phyloP scores from a whole-genome alignment of 169 alveolate species.

The Plasmodium malariae region DNA sequence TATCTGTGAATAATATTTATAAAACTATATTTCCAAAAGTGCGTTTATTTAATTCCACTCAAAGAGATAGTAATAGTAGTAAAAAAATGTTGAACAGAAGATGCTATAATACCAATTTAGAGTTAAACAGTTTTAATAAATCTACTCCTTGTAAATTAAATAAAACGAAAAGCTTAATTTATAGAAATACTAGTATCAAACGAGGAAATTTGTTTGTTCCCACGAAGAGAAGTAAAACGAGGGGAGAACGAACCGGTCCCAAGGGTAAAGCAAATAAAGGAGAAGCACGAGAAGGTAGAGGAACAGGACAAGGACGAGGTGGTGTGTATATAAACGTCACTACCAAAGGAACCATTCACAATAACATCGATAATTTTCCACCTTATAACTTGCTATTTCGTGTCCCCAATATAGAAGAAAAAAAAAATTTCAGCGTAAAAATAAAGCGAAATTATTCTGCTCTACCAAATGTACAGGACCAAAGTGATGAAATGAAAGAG shows the following conservation, averaged over 20 bases:
- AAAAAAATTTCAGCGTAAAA: background rate
- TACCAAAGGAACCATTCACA: background rate
- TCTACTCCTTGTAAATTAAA: conserved; percentile 3
- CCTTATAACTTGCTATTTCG: background rate
- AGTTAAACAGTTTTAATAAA: background rate
- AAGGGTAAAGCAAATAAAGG: background rate
- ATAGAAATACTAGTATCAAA: background rate
- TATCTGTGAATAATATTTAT: conserved; percentile 35
- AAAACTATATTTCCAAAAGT: conserved; percentile 6
- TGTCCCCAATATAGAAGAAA: background rate
- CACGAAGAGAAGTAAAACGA: background rate
- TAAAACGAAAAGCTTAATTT: conserved; percentile 28
- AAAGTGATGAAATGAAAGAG: background rate
- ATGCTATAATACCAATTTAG: background rate
- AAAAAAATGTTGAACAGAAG: background rate
- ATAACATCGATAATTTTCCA: background rate
- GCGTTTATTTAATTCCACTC: background rate
- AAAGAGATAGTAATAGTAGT: background rate
- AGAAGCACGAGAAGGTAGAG: no score
- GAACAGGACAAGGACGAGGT: background rate
- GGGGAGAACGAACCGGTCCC: background rate
- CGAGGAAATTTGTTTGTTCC: background rate
- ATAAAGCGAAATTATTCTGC: background rate
- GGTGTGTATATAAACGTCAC: background rate
- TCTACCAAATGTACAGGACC: background rate